Percentiles rank a stretch among this genome's conserved stretches.
Conservation (phyloP, 345 rosid species). For the Citrus mangshanensis region DNA sequence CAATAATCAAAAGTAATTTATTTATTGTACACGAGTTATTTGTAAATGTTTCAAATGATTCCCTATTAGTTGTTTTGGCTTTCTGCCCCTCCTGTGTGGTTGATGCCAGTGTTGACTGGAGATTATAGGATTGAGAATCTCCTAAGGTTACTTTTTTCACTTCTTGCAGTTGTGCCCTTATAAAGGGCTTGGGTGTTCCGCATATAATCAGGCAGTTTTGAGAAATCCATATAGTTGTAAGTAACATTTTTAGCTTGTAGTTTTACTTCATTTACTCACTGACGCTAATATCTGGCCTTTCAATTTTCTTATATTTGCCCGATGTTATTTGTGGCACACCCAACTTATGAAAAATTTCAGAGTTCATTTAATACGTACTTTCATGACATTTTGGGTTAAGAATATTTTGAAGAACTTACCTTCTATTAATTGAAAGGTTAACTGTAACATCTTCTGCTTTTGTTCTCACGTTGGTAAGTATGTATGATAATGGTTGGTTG, state of each 20-base stretch:
- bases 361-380: not conserved
- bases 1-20: not conserved
- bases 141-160: not conserved
- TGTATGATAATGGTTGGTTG: not conserved
- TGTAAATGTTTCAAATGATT: not conserved
- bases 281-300: not conserved
- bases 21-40: not conserved
- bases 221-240: conserved; percentile 42
- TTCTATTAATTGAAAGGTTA: not conserved
- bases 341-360: not conserved
- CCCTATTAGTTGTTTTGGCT: not conserved
- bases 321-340: not conserved
- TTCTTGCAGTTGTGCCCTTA: conserved; percentile 34
- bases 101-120: not conserved
- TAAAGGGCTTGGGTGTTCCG: conserved; percentile 29
- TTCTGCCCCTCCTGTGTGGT: not conserved
- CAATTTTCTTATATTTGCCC: not conserved
- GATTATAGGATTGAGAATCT: not conserved
- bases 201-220: conserved; percentile 19
- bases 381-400: not conserved
- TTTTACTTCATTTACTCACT: conserved; percentile 1
- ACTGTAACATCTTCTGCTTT: not conserved
- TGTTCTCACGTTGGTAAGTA: not conserved
- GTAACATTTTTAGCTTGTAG: conserved; percentile 10
- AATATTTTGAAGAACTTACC: not conserved